Evolutionary conservation across 2,329 filamentous ascomycete species (phyloP), one percentile per base, ranked within the genome.

Genomic region (Aspergillus versicolor): DNA sequence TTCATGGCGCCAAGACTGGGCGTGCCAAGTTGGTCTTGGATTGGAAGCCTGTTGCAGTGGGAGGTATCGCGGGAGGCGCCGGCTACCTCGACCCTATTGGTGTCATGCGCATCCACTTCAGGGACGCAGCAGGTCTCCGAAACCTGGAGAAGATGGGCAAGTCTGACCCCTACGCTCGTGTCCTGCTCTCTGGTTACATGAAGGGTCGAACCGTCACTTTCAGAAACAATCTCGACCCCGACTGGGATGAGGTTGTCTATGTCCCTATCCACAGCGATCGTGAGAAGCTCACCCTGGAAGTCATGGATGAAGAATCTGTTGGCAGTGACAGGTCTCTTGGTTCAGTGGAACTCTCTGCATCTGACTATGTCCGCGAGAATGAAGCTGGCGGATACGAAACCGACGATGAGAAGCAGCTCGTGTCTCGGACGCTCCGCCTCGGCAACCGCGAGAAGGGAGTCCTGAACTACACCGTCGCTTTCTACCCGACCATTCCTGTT

Each of bases 121-220:
- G 90, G 77, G 87, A 85, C 67, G 94, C 91, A 30, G 84, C 82
- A 49, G 86, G 92, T 66, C 83, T 99, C 43, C 90, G 92, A 58
- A 99, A 99, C 73, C 83, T 97, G 52, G 94, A 99, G 75, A 91
- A 91, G 2, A 85, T 99, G 74, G 94, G 94, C 75, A 97, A 97
- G 76, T 97, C 94, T 1, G 95, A 99, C 73, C 91, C 94, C 0
- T 99, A 99, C 67, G 90, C 88, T 21, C 88, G 93, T 42, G 89
- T 97, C 1, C 76, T 97, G 52, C 82, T 97, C 7, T 96, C 92
- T 47, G 93, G 94, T 45, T 87, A 97, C 56, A 89, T 94, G 70
- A 96, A 93, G 74, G 92, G 85, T 9, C 87, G 92, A 57, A 97
- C 94, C 2, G 94, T 99, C 50, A 97, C 93, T 0, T 96, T 94